Evolutionary conservation across 805 yeast species (phyloP), one percentile per base, ranked within the genome.

Genomic region (Scheffersomyces coipomensis): DNA sequence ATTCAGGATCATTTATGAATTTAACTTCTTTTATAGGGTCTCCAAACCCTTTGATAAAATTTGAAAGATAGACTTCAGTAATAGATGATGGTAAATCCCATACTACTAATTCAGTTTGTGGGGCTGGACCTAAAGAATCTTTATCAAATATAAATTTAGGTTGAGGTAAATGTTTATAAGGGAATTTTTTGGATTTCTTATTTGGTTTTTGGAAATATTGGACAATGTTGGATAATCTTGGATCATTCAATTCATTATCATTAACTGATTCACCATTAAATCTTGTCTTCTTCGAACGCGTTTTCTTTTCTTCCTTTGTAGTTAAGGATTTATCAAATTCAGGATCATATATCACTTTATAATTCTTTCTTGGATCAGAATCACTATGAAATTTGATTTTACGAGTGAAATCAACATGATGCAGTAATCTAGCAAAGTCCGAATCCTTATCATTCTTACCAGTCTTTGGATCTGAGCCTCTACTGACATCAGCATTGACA

Each of bases 91-190:
- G 82, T 35, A 82, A 66, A 15, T 82, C 84, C 75, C 87, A 83
- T 4, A 87, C 69, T 1, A 88, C 76, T 27, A 89, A 58, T 51
- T 84, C 89, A 7, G 77, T 64, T 3, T 81, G 72, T 0, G 96
- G 96, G 13, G 81, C 78, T 0, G 84, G 81, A 0, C 93, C 95
- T 10, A 87, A 55, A 0, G 95, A 86, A 51, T 83, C 71, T 42
- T 80, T 73, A 56, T 88, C 96, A 55, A 73, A 86, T 4, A 57
- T 48, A 47, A 71, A 73, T 42, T 65, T 66, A 2, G 76, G 63
- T 22, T 59, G 59, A 0, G 73, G 70, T 12, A 74, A 59, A 15
- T 68, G 67, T 44, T 67, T 72, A 51, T 58, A 70, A 0, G 73
- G 73, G 33, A 66, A 55, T 32, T 66, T 68, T 43, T 64, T 73